A percentile compares a stretch with the other conserved stretches of the same genome.
Evolutionary conservation across 345 rosid genomes (phyloP).

Genomic region (Arabidopsis arenosa): DNA sequence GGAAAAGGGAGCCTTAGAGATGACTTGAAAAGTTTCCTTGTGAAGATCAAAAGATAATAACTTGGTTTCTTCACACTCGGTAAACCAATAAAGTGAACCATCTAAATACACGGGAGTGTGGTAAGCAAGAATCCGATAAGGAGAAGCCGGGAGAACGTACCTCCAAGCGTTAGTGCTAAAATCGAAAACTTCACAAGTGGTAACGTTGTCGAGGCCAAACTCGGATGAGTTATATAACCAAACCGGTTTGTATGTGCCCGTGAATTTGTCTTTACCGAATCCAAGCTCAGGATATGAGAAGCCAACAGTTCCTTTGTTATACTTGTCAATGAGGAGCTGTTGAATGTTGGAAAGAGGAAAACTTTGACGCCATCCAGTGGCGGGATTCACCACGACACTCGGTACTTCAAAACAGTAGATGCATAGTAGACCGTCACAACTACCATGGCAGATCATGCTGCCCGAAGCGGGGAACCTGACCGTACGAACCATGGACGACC

Average conservation of each 20-base stretch:
- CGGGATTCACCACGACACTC: no score
- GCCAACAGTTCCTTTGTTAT: no score
- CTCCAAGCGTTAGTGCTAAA: background rate
- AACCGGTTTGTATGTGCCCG: background rate
- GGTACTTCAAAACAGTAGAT: no score
- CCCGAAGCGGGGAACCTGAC: no score
- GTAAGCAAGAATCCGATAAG: no score
- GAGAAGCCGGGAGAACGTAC: no score
- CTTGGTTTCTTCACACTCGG: no score
- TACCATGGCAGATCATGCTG: background rate
- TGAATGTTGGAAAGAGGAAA: no score
- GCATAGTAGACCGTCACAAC: no score
- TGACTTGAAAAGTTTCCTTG: slow-evolving; percentile 3
- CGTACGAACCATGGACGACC: no score
- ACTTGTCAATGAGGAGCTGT: background rate
- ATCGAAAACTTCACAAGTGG: slow-evolving; percentile 14
- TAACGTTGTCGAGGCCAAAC: background rate
- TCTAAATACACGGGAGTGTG: background rate
- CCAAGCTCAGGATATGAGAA: background rate
- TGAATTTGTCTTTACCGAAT: background rate
- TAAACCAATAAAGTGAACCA: no score
- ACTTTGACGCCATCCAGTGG: no score
- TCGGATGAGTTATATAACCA: background rate
- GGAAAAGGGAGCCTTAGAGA: background rate
- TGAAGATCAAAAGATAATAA: background rate